These are phyloP conservation scores for Glycine latifolia DNA, from an alignment of 306 rosid species.

Conservation along the genomic window DNA sequence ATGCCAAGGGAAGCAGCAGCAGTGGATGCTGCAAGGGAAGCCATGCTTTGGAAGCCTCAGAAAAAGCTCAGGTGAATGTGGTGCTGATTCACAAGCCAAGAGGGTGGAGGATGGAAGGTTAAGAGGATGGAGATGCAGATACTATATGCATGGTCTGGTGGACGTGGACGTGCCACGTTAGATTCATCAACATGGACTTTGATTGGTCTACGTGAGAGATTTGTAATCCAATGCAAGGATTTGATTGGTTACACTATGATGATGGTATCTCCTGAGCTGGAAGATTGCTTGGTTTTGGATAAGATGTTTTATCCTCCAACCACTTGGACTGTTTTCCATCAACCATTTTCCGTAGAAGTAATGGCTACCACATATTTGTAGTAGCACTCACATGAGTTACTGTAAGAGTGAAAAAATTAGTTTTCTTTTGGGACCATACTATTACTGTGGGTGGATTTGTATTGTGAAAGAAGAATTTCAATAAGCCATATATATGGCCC, in stretches of 20 bases:
- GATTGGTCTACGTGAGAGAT: slow-evolving; percentile 60
- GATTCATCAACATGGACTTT: slow-evolving; percentile 54
- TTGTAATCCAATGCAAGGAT: slow-evolving; percentile 71
- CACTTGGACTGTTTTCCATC: slow-evolving; percentile 21
- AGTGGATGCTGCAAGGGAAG: slow-evolving; percentile 79
- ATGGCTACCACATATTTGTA: slow-evolving; percentile 22
- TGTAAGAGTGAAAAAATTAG: background rate
- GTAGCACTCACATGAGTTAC: background rate
- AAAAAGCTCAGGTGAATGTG: no score
- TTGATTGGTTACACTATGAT: slow-evolving; percentile 62
- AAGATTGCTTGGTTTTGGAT: slow-evolving; percentile 58
- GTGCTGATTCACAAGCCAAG: no score
- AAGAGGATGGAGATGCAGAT: slow-evolving; percentile 30
- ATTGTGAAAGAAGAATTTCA: background rate
- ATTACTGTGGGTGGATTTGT: background rate
- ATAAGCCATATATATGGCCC: background rate
- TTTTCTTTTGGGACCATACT: slow-evolving; percentile 18
- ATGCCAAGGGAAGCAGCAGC: slow-evolving; percentile 85
- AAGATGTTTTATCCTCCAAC: slow-evolving; percentile 66
- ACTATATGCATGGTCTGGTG: slow-evolving; percentile 78
- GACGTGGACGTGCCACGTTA: slow-evolving; percentile 79
- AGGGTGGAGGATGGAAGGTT: slow-evolving; percentile 30
- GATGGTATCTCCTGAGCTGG: slow-evolving; percentile 46
- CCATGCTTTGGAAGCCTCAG: slow-evolving; percentile 56
- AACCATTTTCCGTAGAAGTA: slow-evolving; percentile 29